These are phyloP conservation scores for Knoxia roxburghii DNA, from an alignment of 257 asterid genomes.

Conservation along the genomic window DNA sequence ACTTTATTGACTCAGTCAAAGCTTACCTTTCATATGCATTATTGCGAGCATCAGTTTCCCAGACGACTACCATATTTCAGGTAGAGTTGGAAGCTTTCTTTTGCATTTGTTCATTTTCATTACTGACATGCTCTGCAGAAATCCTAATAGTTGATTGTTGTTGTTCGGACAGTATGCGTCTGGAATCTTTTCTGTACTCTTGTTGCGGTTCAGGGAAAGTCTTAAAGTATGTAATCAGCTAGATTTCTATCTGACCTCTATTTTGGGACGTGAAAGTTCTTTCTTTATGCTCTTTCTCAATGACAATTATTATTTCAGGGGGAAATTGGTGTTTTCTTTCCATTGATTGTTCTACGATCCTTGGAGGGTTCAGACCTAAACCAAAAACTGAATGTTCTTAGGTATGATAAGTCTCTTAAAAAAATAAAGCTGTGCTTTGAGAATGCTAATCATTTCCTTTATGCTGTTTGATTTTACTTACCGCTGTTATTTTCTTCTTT, in stretches of 20 bases:
- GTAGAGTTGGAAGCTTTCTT: conserved; percentile 30
- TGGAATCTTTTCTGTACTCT: conserved; percentile 78
- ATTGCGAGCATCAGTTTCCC: conserved; percentile 84
- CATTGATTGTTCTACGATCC: conserved; percentile 73
- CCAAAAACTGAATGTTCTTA: conserved; percentile 71
- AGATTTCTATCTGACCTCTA: conserved; percentile 4
- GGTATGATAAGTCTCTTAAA: conserved; percentile 46
- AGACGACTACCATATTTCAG: conserved; percentile 72
- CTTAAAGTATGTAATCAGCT: conserved; percentile 56
- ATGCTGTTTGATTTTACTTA: conserved; percentile 8
- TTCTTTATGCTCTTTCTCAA: conserved; percentile 16
- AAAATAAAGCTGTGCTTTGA: conserved; percentile 16
- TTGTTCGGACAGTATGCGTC: conserved; percentile 67
- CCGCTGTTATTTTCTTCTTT: neutral
- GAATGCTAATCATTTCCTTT: conserved; percentile 13
- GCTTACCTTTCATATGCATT: conserved; percentile 91
- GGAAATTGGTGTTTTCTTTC: conserved; percentile 96
- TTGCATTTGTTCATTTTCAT: conserved; percentile 10
- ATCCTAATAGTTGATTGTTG: conserved; percentile 1
- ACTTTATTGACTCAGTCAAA: conserved; percentile 81
- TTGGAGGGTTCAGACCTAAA: conserved; percentile 87
- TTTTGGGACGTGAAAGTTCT: conserved; percentile 12
- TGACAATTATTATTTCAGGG: conserved; percentile 51
- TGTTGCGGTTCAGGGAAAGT: conserved; percentile 88
- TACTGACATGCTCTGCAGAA: neutral